Evolutionary conservation across 805 yeast species (phyloP).

Genomic region (Brettanomyces bruxellensis): DNA sequence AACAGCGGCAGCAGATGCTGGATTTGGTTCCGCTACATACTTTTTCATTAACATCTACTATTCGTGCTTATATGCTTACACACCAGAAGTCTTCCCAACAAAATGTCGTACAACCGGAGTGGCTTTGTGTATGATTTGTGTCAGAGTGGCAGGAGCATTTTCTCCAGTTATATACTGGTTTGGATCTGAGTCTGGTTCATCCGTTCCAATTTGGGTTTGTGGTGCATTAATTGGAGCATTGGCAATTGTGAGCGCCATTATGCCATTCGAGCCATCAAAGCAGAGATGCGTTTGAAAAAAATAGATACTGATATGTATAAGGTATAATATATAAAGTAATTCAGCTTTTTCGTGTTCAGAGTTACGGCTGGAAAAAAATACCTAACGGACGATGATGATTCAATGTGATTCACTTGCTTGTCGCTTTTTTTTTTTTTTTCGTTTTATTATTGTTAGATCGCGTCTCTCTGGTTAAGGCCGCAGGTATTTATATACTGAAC

Average conservation of each 20-base stretch:
- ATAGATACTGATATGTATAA: background rate
- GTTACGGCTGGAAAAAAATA: too few relatives aligned
- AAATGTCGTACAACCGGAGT: slow-evolving; percentile 49
- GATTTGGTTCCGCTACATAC: slow-evolving; percentile 39
- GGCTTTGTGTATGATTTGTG: slow-evolving; percentile 47
- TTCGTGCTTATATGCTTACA: slow-evolving; percentile 54
- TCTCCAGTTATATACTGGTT: slow-evolving; percentile 50
- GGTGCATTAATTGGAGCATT: slow-evolving; percentile 44
- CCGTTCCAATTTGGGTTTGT: slow-evolving; percentile 54
- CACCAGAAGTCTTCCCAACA: slow-evolving; percentile 55
- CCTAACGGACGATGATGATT: too few relatives aligned
- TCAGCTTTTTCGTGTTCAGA: too few relatives aligned
- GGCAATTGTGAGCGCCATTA: slow-evolving; percentile 33
- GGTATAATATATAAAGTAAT: too few relatives aligned
- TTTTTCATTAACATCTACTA: slow-evolving; percentile 40
- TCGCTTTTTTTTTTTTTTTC: background rate
- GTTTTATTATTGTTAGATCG: too few relatives aligned
- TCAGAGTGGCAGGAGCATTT: slow-evolving; percentile 44
- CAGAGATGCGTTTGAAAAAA: slow-evolving; percentile 23
- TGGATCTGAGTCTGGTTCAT: slow-evolving; percentile 36
- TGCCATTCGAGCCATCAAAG: slow-evolving; percentile 43
- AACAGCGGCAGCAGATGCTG: slow-evolving; percentile 45
- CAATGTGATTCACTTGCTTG: too few relatives aligned
- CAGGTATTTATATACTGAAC: too few relatives aligned
- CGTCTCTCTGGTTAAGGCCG: too few relatives aligned